Base-by-base conservation (phyloP, 208 protist genomes). In the Naegleria gruberi region DNA sequence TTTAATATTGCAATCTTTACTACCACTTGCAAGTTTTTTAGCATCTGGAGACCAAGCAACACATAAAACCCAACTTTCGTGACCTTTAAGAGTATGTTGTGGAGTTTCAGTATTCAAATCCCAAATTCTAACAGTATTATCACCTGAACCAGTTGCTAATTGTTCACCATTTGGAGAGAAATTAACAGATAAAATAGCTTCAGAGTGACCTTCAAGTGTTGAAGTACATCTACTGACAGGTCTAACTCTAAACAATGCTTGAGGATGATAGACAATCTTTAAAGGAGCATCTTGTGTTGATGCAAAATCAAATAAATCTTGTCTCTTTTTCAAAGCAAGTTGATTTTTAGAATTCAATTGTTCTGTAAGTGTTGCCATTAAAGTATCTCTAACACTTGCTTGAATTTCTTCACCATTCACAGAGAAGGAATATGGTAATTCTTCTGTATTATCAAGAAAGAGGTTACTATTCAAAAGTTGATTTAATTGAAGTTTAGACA, bases 61-160 rank as follows among this genome's bases (percentile, higher is more conserved):
- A 83, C 95, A 96, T 88, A 99, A 95, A 42, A 99, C 98, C 98
- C 97, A 99, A 91, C 95, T 96, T 1, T 87, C 97, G 92, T 99
- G 97, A 26, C 91, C 96, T 85, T 95, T 96, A 43, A 98, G 95
- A 82, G 98, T 98, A 40, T 95, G 89, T 4, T 93, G 91, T 6
- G 98, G 98, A 15, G 96, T 99, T 51, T 97, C 91, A 12, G 98
- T 99, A 89, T 95, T 89, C 43, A 99, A 93, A 93, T 99, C 98
- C 98, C 99, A 99, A 42, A 99, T 93, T 45, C 98, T 95, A 73
- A 99, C 95, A 57, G 97, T 98, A 51, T 93, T 95, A 92, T 99
- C 99, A 37, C 98, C 98, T 40, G 95, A 95, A 30, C 97, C 98
- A 26, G 95, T 98, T 8, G 97, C 98, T 1, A 99, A 92, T 10